phyloP scores from a whole-genome alignment of 2,329 filamentous ascomycete species.

The Alternaria sp. region DNA sequence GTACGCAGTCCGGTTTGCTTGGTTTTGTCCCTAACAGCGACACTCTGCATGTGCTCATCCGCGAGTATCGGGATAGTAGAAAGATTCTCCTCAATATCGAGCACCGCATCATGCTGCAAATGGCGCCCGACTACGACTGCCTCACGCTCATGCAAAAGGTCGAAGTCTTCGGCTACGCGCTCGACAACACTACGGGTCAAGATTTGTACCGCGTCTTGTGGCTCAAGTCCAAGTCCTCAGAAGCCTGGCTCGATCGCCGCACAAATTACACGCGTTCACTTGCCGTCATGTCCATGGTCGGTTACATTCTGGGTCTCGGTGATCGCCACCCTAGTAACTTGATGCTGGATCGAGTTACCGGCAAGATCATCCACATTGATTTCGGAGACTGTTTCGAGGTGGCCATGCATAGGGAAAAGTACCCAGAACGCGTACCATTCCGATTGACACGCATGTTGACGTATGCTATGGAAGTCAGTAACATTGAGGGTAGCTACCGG shows the following conservation, averaged over 20 bases:
- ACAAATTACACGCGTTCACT: slow-evolving; percentile 99
- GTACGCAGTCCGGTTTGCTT: slow-evolving; percentile 92
- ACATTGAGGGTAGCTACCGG: slow-evolving; percentile 97
- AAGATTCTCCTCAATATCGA: slow-evolving; percentile 99
- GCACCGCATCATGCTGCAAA: slow-evolving; percentile 99
- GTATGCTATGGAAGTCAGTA: slow-evolving; percentile 99
- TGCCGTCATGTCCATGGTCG: slow-evolving; percentile 99
- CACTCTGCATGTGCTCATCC: slow-evolving; percentile 93
- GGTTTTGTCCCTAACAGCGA: slow-evolving; percentile 99
- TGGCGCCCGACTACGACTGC: slow-evolving; percentile 99
- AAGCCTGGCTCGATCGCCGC: slow-evolving; percentile 94
- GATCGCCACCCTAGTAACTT: slow-evolving; percentile 98
- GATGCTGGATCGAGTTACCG: slow-evolving; percentile 94
- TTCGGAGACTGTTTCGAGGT: slow-evolving; percentile 99
- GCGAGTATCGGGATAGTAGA: slow-evolving; percentile 94
- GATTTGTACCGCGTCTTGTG: slow-evolving; percentile 97
- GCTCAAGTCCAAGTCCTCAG: slow-evolving; percentile 98
- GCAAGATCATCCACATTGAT: slow-evolving; percentile 98
- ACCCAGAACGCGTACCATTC: slow-evolving; percentile 97
- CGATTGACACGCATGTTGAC: slow-evolving; percentile 98
- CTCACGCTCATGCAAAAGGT: slow-evolving; percentile 99
- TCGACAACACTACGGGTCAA: slow-evolving; percentile 99
- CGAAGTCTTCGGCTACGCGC: slow-evolving; percentile 97
- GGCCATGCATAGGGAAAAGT: slow-evolving; percentile 99
- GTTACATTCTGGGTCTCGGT: slow-evolving; percentile 95